A percentile compares a stretch with the other conserved stretches of the same genome.
Conservation (phyloP, 2,329 filamentous ascomycete genomes). For the Hymenoscyphus salicellus region DNA sequence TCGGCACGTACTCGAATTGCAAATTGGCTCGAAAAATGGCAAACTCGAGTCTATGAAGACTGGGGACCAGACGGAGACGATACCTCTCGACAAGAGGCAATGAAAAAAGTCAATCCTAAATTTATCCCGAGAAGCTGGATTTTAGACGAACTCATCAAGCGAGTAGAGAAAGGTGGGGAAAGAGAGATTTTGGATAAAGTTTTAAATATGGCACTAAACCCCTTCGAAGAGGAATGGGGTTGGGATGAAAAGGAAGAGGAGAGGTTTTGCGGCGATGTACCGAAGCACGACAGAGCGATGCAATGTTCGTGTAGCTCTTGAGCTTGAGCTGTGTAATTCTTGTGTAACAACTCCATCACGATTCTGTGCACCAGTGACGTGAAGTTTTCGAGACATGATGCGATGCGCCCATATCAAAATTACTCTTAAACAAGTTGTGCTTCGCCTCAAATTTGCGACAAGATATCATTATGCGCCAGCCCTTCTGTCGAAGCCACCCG, state of each 20-base stretch:
- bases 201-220: conserved; percentile 79
- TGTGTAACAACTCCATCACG: background rate
- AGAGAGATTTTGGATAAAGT: conserved; percentile 72
- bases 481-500: background rate
- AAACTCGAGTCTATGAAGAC: conserved; percentile 67
- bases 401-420: too few species aligned
- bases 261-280: conserved; percentile 82
- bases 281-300: conserved; percentile 71
- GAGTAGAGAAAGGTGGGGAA: conserved; percentile 82
- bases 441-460: background rate
- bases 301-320: conserved; percentile 96
- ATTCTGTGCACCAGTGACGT: background rate
- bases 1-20: conserved; percentile 66
- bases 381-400: background rate
- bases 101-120: conserved; percentile 88
- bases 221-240: conserved; percentile 78
- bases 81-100: conserved; percentile 61
- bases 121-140: conserved; percentile 91
- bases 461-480: background rate
- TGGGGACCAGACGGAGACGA: conserved; percentile 63
- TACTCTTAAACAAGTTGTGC: background rate
- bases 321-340: conserved; percentile 2
- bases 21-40: conserved; percentile 81
- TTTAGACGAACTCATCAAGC: conserved; percentile 84
- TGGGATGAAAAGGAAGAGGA: conserved; percentile 71